Evolutionary conservation across 352 stramenopile genomes (phyloP).

Genomic region (Globisporangium heterothallicum): DNA sequence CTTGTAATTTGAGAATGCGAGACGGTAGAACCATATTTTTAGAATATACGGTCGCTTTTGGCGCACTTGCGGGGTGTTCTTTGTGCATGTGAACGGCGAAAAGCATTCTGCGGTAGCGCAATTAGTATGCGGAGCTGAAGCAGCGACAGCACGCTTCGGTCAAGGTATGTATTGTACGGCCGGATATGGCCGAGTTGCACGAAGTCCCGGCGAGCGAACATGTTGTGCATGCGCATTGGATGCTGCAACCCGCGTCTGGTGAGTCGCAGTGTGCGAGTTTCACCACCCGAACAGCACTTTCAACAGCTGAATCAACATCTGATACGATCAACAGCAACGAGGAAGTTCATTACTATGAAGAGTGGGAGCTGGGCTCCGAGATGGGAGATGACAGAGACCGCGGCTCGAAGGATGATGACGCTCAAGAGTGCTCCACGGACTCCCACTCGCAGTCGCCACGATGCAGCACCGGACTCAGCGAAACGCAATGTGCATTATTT

Average conservation of each 20-base stretch:
- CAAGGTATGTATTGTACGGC: constrained; percentile 6
- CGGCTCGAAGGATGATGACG: neutral
- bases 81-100: neutral
- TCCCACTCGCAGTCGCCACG: neutral
- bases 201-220: neutral
- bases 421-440: neutral
- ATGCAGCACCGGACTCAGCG: neutral
- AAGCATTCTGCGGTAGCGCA: neutral
- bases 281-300: constrained; percentile 7
- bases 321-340: constrained; percentile 39
- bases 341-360: constrained; percentile 28
- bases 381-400: neutral
- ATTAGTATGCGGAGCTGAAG: constrained; percentile 2
- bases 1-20: constrained; percentile 2
- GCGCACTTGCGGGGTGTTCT: neutral
- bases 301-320: constrained; percentile 24
- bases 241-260: neutral
- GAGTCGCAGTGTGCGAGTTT: neutral
- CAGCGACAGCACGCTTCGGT: neutral
- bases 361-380: constrained; percentile 26
- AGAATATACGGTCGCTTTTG: constrained; percentile 7
- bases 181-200: neutral
- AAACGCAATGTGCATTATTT: neutral
- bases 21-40: constrained; percentile 7
- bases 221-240: neutral